Evolutionary conservation across 345 rosid species (phyloP), one percentile per base, ranked within the genome.

Genomic region (Anastatica hierochuntica): DNA sequence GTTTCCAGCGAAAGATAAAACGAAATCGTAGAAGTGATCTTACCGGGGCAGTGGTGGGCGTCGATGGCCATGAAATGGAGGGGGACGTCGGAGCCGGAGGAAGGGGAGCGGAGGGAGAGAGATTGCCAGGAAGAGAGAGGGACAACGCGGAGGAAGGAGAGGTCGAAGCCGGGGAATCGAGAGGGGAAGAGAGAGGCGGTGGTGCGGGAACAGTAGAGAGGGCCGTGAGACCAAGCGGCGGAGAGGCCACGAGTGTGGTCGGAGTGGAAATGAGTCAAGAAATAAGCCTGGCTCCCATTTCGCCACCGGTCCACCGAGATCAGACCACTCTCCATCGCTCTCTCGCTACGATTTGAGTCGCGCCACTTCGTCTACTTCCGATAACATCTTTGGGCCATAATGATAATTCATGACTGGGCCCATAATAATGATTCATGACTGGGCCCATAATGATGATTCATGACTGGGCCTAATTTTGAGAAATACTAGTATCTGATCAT

Each of bases 31-130:
- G 7, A 2, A 4, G 7, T 2, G 10, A 29, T 6, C 3, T 20
- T 47, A 82, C 90, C 90, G 0, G 88, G 90, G 57, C 87, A 87
- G 47, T 83, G 94, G 70, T 78, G 72, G 29, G 87, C 92, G 43
- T 87, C 82, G 20, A 87, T 52, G 37, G 81, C 70, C 80, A 79
- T 72, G 59, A 83, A 77, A 16, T 74, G 74, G 62, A 79, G 51
- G 13, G 23, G 15, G 2, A 71, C 61, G 41, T 36, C 15, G 15
- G 78, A 53, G 19, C 66, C 73, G 15, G 84, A 62, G 41, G 79
- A 72, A 24, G 76, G 84, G 13, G 76, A 79, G 12, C 53, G 35
- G 52, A 81, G 71, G 39, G 75, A 54, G 57, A 87, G 40, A 14
- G 84, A 64, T 34, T 63, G 68, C 97, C 97, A 82, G 30, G 68